Evolutionary conservation across 176 grass and related monocot species (phyloP).

Genomic region (Stipa capillata): DNA sequence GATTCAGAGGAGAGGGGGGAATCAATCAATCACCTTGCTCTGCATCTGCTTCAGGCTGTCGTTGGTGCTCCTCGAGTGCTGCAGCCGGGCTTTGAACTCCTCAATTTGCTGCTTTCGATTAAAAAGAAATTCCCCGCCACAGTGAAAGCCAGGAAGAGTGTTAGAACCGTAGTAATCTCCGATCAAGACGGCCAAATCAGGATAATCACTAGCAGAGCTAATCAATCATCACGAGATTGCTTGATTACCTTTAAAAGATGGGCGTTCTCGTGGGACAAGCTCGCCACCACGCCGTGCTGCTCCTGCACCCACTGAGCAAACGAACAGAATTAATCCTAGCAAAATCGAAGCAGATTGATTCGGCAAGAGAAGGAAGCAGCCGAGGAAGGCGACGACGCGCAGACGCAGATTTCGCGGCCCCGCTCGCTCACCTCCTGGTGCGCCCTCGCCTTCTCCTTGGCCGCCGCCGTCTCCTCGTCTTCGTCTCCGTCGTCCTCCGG

Average conservation of each 20-base stretch:
- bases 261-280: slow-evolving; percentile 14
- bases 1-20: neutral
- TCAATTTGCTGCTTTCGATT: slow-evolving; percentile 41
- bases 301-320: slow-evolving; percentile 25
- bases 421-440: slow-evolving; percentile 23
- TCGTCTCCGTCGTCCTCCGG: neutral
- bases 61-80: neutral
- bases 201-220: neutral
- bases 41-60: slow-evolving; percentile 11
- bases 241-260: slow-evolving; percentile 20
- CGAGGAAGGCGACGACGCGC: too few species aligned
- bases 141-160: neutral
- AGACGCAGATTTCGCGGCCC: too few species aligned
- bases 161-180: neutral
- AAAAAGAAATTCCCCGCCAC: neutral
- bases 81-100: neutral
- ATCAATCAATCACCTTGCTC: neutral
- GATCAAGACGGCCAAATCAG: neutral
- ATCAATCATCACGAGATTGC: neutral
- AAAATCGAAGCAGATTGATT: neutral
- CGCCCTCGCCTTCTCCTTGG: too few species aligned
- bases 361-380: neutral
- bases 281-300: slow-evolving; percentile 27
- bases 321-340: too few species aligned
- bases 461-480: neutral